Percentiles rank a stretch among this genome's conserved stretches.
phyloP scores from a whole-genome alignment of 2,329 filamentous ascomycete genomes.

The Colletotrichum phormii region DNA sequence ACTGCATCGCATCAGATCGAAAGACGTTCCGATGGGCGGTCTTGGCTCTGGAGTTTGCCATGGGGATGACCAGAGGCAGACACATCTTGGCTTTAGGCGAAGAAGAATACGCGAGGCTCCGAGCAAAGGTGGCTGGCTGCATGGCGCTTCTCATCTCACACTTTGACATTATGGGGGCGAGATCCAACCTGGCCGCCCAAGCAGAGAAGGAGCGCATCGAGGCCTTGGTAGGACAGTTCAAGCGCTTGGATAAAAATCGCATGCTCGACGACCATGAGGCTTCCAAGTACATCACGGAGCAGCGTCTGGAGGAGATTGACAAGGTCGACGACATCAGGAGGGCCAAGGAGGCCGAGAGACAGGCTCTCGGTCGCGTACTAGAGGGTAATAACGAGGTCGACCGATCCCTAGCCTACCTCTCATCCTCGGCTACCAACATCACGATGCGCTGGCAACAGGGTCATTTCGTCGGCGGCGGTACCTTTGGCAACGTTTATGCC shows the following conservation, averaged over 20 bases:
- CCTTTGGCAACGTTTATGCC: slow-evolving; percentile 96
- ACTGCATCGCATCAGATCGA: slow-evolving; percentile 92
- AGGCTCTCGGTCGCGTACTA: slow-evolving; percentile 88
- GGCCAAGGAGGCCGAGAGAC: slow-evolving; percentile 84
- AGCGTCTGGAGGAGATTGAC: slow-evolving; percentile 78
- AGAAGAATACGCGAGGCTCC: slow-evolving; percentile 84
- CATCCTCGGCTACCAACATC: slow-evolving; percentile 93
- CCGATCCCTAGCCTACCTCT: slow-evolving; percentile 91
- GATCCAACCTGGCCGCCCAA: slow-evolving; percentile 92
- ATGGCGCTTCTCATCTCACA: slow-evolving; percentile 98
- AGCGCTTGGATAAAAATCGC: slow-evolving; percentile 81
- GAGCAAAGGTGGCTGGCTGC: slow-evolving; percentile 92
- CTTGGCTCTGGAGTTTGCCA: slow-evolving; percentile 92
- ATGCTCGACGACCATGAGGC: slow-evolving; percentile 88
- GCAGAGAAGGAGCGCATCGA: slow-evolving; percentile 92
- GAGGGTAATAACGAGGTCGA: slow-evolving; percentile 97
- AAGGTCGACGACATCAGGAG: slow-evolving; percentile 83
- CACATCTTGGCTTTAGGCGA: slow-evolving; percentile 93
- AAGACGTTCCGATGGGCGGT: slow-evolving; percentile 99
- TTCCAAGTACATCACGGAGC: slow-evolving; percentile 76
- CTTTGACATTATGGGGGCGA: slow-evolving; percentile 98
- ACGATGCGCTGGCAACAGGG: slow-evolving; percentile 98
- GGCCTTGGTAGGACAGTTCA: slow-evolving; percentile 79
- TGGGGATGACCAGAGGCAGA: slow-evolving; percentile 94
- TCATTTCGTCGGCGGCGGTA: slow-evolving; percentile 96